Percentiles rank a stretch among this genome's conserved stretches.
Conservation (phyloP, 2,329 filamentous ascomycete genomes). For the Scleromitrula shiraiana region DNA sequence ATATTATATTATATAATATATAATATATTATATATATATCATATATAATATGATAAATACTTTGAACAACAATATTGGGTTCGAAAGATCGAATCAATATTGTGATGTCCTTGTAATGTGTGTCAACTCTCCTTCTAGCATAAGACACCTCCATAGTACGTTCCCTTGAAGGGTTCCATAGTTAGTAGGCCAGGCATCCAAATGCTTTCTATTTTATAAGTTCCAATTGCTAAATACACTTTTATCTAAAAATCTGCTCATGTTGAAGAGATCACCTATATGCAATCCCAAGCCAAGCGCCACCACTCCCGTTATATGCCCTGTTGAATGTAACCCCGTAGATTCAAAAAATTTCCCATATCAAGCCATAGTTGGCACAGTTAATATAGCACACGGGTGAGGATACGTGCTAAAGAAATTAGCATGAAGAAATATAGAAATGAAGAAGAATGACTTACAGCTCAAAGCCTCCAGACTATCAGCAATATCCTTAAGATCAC, state of each 20-base stretch:
- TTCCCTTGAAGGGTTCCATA: too few species aligned
- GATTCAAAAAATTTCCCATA: constrained; percentile 4
- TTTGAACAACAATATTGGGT: too few species aligned
- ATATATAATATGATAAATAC: too few species aligned
- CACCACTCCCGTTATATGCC: constrained; percentile 25
- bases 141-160: too few species aligned
- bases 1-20: too few species aligned
- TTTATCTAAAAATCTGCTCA: constrained; percentile 6
- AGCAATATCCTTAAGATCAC: constrained; percentile 79
- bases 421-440: background rate
- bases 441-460: constrained; percentile 46
- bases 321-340: constrained; percentile 5
- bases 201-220: background rate
- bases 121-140: too few species aligned
- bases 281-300: constrained; percentile 13
- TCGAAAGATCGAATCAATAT: too few species aligned
- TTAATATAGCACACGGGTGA: constrained; percentile 33
- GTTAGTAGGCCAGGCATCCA: background rate
- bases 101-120: too few species aligned
- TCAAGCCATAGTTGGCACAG: background rate
- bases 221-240: background rate
- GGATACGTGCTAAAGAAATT: constrained; percentile 29
- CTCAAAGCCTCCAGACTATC: constrained; percentile 72
- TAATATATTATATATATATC: too few species aligned
- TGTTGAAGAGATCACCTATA: constrained; percentile 20